A percentile compares a stretch with the other conserved stretches of the same genome.
These are phyloP conservation scores for Hypoxylon sp. DNA, from an alignment of 2,329 filamentous ascomycete genomes.

Conservation along the genomic window DNA sequence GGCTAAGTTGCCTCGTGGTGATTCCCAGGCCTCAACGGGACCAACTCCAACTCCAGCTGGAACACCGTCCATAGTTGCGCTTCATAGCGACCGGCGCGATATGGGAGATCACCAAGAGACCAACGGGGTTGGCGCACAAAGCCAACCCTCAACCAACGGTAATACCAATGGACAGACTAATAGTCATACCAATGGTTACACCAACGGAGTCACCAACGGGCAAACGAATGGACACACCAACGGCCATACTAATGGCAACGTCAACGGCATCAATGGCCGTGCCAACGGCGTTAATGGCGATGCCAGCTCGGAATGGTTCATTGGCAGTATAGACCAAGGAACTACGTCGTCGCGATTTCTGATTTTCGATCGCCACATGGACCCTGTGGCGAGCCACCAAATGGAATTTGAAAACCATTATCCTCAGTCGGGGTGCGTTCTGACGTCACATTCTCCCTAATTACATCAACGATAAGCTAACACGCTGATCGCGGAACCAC, in stretches of 20 bases:
- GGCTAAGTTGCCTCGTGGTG: constrained; percentile 48
- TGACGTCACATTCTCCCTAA: constrained; percentile 21
- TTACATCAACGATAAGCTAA: constrained; percentile 33
- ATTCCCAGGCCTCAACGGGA: constrained; percentile 29
- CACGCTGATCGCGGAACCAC: constrained; percentile 15
- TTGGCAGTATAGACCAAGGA: constrained; percentile 91
- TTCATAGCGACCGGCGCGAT: constrained; percentile 37
- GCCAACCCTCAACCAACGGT: constrained; percentile 27
- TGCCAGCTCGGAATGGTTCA: constrained; percentile 71
- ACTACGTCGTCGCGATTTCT: constrained; percentile 92
- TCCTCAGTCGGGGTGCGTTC: constrained; percentile 83
- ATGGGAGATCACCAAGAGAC: constrained; percentile 50
- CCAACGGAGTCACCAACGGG: constrained; percentile 24
- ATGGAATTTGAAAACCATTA: constrained; percentile 89
- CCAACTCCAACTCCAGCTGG: constrained; percentile 21
- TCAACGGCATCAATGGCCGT: constrained; percentile 20
- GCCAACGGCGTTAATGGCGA: constrained; percentile 36
- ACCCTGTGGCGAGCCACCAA: constrained; percentile 86
- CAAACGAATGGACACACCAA: constrained; percentile 30
- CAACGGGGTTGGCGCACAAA: constrained; percentile 44
- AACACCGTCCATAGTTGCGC: constrained; percentile 27
- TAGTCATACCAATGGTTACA: background rate
- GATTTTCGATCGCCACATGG: constrained; percentile 86
- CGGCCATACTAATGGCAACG: constrained; percentile 25
- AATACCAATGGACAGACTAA: constrained; percentile 23